Base-by-base conservation (phyloP, 1,284 basidiomycete genomes). In the Puccinia triticina region DNA sequence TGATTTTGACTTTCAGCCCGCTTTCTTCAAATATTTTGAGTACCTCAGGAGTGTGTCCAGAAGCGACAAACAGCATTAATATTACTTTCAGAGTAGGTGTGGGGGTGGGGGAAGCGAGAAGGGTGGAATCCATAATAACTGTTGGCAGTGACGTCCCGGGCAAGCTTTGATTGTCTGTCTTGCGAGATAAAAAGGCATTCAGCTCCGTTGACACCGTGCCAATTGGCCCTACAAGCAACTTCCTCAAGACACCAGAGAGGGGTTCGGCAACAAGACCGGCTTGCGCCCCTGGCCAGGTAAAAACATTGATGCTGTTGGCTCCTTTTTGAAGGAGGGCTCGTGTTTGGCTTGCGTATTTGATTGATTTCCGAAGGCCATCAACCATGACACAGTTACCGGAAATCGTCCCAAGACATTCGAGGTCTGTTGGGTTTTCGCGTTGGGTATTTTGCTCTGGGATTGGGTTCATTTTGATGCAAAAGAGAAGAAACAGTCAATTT, bases 261-360 rank as follows among this genome's bases (percentile, higher is more conserved):
- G 64, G 64, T 37, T 67, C 32, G n/a, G 64, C 29, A 2, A 67
- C 29, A 67, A 32, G 64, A 16, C 64, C 64, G 40, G 40, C 64
- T 37, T 37, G 64, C 18, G 26, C 64, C 64, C 32, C 64, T 67
- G 64, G 64, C 64, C 64, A 67, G 14, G 64, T 37, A 67, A 67
- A 67, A 67, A 67, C 64, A 23, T 67, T 37, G 64, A 67, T 43
- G 21, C 7, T 67, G 10, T 67, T 16, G 12, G 32, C 32, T 67
- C 64, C 64, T 67, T 67, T 67, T 34, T 67, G 34, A 67, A 67
- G 64, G 18, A 67, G 64, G 7, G 64, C 64, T 16, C 34, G 64
- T 18, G 64, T 67, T n/a, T 18, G 40, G 64, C 64, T 37, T 23
- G 29, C 26, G n/a, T 67, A 67, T 67, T 57, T 57, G 55, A 57